Evolutionary conservation across 768 basidiomycete species (phyloP).

Genomic region (Kwoniella botswanensis): DNA sequence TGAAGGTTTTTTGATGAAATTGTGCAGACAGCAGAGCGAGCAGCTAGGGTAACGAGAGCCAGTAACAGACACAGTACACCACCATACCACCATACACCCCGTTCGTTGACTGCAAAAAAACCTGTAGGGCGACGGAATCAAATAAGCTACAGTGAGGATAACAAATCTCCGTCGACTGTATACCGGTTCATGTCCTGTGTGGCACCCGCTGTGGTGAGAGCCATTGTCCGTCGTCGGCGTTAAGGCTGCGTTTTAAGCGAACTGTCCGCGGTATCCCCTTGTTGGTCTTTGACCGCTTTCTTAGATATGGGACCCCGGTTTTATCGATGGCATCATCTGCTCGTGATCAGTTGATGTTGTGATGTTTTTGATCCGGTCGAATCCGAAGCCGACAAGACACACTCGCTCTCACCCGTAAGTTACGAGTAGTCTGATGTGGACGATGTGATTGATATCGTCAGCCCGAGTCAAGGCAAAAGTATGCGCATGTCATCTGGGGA

Average conservation of each 20-base stretch:
- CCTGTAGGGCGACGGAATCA: not conserved
- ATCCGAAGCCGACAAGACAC: not conserved
- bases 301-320: not conserved
- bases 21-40: constrained; percentile 3
- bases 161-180: not conserved
- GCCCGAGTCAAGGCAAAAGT: not conserved
- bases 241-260: constrained; percentile 6
- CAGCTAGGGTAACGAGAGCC: constrained; percentile 12
- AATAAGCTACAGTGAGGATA: not conserved
- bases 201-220: constrained; percentile 1
- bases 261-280: not conserved
- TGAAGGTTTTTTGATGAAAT: not conserved
- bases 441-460: not conserved
- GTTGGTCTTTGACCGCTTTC: not conserved
- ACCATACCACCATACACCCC: constrained; percentile 6
- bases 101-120: not conserved
- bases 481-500: too few species aligned
- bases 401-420: too few species aligned
- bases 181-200: not conserved
- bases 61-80: not conserved
- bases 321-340: constrained; percentile 18
- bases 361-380: not conserved
- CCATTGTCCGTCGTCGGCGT: not conserved
- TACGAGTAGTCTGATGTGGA: not conserved
- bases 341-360: constrained; percentile 13